Evolutionary conservation across 176 grass and related monocot species (phyloP).

Genomic region (Echinochloa phyllopogon): DNA sequence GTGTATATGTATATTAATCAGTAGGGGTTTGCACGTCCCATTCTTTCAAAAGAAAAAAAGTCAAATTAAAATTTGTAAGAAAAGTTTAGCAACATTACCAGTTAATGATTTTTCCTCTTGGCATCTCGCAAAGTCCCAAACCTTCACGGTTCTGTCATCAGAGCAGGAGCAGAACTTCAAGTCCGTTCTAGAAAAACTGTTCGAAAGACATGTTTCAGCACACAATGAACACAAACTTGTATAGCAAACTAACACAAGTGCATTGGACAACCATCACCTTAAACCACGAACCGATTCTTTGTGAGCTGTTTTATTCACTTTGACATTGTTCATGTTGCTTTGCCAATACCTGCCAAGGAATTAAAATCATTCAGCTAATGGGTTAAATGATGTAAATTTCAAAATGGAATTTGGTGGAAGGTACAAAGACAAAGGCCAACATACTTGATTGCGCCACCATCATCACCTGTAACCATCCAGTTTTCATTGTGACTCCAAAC

Average conservation of each 20-base stretch:
- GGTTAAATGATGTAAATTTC: slow-evolving; percentile 31
- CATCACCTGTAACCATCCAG: slow-evolving; percentile 99
- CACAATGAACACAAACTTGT: slow-evolving; percentile 32
- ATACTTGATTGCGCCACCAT: slow-evolving; percentile 99
- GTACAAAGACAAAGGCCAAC: slow-evolving; percentile 25
- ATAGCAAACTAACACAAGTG: slow-evolving; percentile 23
- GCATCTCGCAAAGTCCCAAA: slow-evolving; percentile 99
- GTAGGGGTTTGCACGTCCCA: too few relatives aligned
- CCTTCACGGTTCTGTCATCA: slow-evolving; percentile 95
- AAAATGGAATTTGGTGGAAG: slow-evolving; percentile 20
- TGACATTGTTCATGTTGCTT: slow-evolving; percentile 99
- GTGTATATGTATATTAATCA: not conserved
- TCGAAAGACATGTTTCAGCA: slow-evolving; percentile 36
- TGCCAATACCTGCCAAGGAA: slow-evolving; percentile 88
- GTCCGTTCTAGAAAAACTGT: slow-evolving; percentile 98
- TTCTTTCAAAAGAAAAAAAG: not conserved
- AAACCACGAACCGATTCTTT: slow-evolving; percentile 95
- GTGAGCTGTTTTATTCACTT: slow-evolving; percentile 99
- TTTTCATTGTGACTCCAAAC: slow-evolving; percentile 99
- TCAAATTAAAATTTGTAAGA: slow-evolving; percentile 21
- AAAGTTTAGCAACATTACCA: slow-evolving; percentile 85
- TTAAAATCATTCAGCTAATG: slow-evolving; percentile 23
- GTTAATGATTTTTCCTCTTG: slow-evolving; percentile 98
- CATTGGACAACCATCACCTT: slow-evolving; percentile 56
- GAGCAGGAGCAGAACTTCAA: slow-evolving; percentile 99